Evolutionary conservation across 2,329 filamentous ascomycete genomes (phyloP), one percentile per base, ranked within the genome.

Genomic region (Nigrograna mackinnonii): DNA sequence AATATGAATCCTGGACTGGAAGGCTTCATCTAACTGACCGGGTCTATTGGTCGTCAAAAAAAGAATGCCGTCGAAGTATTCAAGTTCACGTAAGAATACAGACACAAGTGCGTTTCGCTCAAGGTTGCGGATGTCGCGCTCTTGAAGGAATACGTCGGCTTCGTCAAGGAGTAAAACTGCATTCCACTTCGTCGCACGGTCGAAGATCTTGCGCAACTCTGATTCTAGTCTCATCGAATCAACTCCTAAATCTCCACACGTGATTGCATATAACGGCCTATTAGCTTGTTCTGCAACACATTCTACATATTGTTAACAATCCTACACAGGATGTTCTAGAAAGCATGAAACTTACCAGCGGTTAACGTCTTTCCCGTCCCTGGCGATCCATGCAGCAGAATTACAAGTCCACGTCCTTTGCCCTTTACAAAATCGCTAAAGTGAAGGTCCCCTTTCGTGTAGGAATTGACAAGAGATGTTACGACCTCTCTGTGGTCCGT

Each of bases 61-160:
- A 2, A 94, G 68, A 41, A 94, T 92, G 3, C 89, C 89, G 60
- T 91, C 86, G 70, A 91, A 94, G 64, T 94, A 95, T 66, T 95
- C 90, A 0, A 95, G 74, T 44, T 91, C 78, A 1, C 89, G 83
- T 2, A 95, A 73, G 73, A 95, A 95, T 60, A 94, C 88, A 68
- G 84, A 88, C 44, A 94, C 89, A 3, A 91, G 80, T 0, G 87
- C 87, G 55, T 94, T 94, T 44, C 88, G 84, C 17, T 34, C 31
- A 16, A 34, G 17, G 17, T 38, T 20, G 6, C 13, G 6, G 24
- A 28, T 26, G 22, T 28, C 36, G 6, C 36, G 36, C 13, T 24
- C 6, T 17, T 24, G n/a, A 17, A 38, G 36, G 30, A 50, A 53
- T 5, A 54, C 44, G 18, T 75, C 71, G 12, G 71, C 74, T 47